Conservation (phyloP, 176 grass and related monocot species). For the Tillandsia leiboldiana region DNA sequence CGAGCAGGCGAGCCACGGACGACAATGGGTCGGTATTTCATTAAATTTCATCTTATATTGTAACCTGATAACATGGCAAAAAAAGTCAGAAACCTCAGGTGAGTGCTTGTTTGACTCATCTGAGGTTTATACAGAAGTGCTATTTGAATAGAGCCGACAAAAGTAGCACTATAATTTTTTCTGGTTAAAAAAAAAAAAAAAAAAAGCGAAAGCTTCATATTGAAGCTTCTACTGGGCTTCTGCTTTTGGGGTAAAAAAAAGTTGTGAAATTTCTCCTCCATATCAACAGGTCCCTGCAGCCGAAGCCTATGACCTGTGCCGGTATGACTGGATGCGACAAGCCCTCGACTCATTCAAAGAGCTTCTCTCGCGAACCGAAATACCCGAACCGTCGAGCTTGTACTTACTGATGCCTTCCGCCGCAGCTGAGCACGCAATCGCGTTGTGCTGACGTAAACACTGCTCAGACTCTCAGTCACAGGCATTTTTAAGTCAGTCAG, state of each 20-base stretch:
- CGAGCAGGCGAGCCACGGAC: constrained; percentile 42
- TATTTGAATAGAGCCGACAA: too few relatives aligned
- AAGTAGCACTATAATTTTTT: too few relatives aligned
- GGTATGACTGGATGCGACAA: constrained; percentile 90
- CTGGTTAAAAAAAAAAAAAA: neutral
- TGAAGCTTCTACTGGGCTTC: too few relatives aligned
- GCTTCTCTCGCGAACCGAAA: neutral
- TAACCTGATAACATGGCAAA: too few relatives aligned
- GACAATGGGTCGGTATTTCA: constrained; percentile 49
- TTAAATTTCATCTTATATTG: too few relatives aligned
- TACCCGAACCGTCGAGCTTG: constrained; percentile 3
- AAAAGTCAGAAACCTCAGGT: too few relatives aligned
- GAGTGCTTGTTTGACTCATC: too few relatives aligned
- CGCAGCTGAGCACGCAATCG: constrained; percentile 5
- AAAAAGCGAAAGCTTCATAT: neutral
- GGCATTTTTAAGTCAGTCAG: too few relatives aligned
- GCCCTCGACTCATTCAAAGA: constrained; percentile 32
- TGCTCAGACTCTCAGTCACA: too few relatives aligned
- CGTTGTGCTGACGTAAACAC: constrained; percentile 1
- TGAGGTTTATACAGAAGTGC: too few relatives aligned
- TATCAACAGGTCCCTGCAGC: constrained; percentile 34
- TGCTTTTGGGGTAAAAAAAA: too few relatives aligned
- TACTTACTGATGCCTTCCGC: neutral
- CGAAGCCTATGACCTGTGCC: constrained; percentile 56
- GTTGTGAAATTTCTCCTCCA: neutral